A percentile compares a stretch with the other conserved stretches of the same genome.
phyloP scores from a whole-genome alignment of 2,329 filamentous ascomycete species.

The Samsoniella hepiali region DNA sequence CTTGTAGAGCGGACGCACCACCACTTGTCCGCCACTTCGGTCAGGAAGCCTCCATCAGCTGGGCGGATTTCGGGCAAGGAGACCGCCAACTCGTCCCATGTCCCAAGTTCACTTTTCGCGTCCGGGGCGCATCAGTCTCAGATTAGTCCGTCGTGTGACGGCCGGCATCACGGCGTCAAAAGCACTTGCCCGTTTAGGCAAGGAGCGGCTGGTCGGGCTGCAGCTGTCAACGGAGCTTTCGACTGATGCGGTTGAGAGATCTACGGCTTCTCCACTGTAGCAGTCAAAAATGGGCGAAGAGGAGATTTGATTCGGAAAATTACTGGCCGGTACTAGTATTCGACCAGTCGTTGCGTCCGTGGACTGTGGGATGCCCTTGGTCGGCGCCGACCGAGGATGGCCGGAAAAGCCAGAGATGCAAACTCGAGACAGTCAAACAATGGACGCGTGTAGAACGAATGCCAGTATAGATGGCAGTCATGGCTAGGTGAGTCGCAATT shows the following conservation, averaged over 20 bases:
- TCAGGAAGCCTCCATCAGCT: not conserved
- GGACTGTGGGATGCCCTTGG: not conserved
- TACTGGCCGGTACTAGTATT: not conserved
- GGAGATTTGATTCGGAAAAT: not conserved
- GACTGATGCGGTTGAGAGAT: conserved; percentile 5
- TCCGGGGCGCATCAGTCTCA: not conserved
- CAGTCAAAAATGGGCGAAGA: not conserved
- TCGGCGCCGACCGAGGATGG: no score
- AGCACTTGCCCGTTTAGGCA: conserved; percentile 12
- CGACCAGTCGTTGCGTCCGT: not conserved
- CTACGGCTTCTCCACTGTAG: not conserved
- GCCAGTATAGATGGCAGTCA: no score
- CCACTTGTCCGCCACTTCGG: not conserved
- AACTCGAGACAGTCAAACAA: no score
- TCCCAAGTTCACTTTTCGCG: not conserved
- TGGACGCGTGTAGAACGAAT: no score
- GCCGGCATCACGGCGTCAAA: not conserved
- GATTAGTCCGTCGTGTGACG: conserved; percentile 7
- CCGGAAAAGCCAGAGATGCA: no score
- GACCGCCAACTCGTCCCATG: not conserved
- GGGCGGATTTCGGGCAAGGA: not conserved
- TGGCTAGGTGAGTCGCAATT: no score
- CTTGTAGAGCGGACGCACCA: not conserved
- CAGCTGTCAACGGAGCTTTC: conserved; percentile 3
- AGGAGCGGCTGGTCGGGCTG: not conserved